phyloP scores from a whole-genome alignment of 164 flowering plant genomes.

The Chimonanthus praecox region DNA sequence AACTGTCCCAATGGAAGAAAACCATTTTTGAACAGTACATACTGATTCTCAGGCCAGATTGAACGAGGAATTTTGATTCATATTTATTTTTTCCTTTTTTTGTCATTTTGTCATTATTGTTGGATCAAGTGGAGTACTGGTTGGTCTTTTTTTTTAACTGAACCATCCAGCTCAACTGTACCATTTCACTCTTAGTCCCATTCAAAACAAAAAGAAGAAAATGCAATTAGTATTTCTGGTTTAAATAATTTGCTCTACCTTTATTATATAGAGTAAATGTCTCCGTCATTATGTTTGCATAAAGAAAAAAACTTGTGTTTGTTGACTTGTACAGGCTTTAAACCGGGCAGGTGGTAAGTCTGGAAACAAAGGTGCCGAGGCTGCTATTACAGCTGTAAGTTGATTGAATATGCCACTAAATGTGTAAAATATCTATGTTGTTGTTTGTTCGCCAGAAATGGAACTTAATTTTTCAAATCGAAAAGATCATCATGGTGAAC shows the following conservation, averaged over 20 bases:
- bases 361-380: constrained; percentile 98
- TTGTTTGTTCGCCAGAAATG: background rate
- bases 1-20: no score
- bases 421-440: background rate
- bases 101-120: background rate
- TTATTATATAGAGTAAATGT: background rate
- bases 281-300: background rate
- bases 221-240: background rate
- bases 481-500: no score
- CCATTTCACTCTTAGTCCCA: no score
- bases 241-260: background rate
- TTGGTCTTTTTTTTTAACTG: background rate
- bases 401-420: constrained; percentile 1
- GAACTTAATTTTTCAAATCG: no score
- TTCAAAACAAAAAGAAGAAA: no score
- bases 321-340: constrained; percentile 54
- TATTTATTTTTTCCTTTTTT: background rate
- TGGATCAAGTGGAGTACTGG: background rate
- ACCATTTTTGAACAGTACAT: background rate
- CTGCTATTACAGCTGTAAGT: constrained; percentile 97
- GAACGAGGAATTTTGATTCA: background rate
- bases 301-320: background rate
- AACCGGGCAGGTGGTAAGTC: constrained; percentile 94
- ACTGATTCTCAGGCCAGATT: background rate
- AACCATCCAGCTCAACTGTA: background rate